These are phyloP conservation scores for Parasarocladium wereldwijsianum DNA, from an alignment of 2,329 filamentous ascomycete species.

Conservation along the genomic window DNA sequence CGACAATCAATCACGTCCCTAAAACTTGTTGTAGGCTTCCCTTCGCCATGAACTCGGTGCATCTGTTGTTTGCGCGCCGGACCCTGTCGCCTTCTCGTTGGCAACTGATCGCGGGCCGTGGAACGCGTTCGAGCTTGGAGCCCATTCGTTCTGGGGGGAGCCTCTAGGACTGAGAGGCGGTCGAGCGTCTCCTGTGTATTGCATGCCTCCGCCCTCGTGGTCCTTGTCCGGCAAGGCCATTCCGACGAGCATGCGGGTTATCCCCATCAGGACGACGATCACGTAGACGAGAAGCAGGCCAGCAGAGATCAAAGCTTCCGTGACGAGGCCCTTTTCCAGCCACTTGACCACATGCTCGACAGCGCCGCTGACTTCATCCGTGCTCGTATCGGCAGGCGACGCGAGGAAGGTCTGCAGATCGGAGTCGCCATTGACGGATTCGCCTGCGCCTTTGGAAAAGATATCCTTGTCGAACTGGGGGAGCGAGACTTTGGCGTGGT, in stretches of 20 bases:
- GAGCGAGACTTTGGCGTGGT: slow-evolving; percentile 71
- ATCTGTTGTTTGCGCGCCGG: background rate
- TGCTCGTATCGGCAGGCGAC: slow-evolving; percentile 56
- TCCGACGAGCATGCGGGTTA: slow-evolving; percentile 49
- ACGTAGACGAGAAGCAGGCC: slow-evolving; percentile 65
- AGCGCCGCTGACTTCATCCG: slow-evolving; percentile 68
- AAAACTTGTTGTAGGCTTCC: slow-evolving; percentile 2
- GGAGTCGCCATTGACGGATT: slow-evolving; percentile 41
- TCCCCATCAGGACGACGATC: slow-evolving; percentile 59
- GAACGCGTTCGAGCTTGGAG: background rate
- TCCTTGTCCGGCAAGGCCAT: slow-evolving; percentile 44
- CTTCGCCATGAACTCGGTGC: background rate
- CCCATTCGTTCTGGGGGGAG: slow-evolving; percentile 3
- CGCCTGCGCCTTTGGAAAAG: slow-evolving; percentile 65
- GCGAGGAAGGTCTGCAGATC: slow-evolving; percentile 59
- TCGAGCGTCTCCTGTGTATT: slow-evolving; percentile 14
- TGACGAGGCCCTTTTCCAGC: slow-evolving; percentile 52
- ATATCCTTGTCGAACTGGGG: slow-evolving; percentile 66
- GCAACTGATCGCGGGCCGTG: slow-evolving; percentile 4
- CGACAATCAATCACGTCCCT: background rate
- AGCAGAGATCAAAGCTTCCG: slow-evolving; percentile 67
- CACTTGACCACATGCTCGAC: slow-evolving; percentile 54
- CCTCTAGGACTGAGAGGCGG: slow-evolving; percentile 12
- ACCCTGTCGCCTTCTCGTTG: slow-evolving; percentile 13
- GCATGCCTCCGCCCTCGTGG: slow-evolving; percentile 26